These are phyloP conservation scores for Daldinia bambusicola DNA, from an alignment of 495 filamentous ascomycete species.

Conservation along the genomic window DNA sequence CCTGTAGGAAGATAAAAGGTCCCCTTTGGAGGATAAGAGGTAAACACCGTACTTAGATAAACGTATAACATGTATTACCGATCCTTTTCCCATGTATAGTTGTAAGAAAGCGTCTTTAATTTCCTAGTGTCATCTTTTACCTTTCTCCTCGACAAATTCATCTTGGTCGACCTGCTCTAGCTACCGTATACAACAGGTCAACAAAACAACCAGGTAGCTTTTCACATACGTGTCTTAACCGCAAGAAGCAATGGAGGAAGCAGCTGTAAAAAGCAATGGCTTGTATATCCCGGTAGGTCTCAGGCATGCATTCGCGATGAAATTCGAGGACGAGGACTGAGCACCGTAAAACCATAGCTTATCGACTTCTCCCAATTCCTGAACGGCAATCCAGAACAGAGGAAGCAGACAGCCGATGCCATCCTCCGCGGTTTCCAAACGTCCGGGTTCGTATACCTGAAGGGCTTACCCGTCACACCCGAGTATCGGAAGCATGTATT, in stretches of 20 bases:
- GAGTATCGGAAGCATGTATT: constrained; percentile 72
- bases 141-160: background rate
- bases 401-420: constrained; percentile 71
- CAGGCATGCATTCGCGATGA: background rate
- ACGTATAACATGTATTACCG: background rate
- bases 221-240: background rate
- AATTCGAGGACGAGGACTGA: constrained; percentile 23
- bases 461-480: constrained; percentile 75
- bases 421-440: constrained; percentile 83
- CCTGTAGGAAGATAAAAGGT: background rate
- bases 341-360: constrained; percentile 63
- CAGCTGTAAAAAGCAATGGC: constrained; percentile 72
- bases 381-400: constrained; percentile 68
- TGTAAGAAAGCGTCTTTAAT: background rate
- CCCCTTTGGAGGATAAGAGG: background rate
- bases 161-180: background rate
- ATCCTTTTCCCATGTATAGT: background rate
- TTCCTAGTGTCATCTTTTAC: background rate
- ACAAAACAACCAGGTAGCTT: too few relatives aligned
- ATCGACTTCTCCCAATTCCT: constrained; percentile 87
- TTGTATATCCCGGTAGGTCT: constrained; percentile 73
- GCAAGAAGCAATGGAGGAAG: constrained; percentile 55
- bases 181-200: background rate
- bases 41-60: background rate
- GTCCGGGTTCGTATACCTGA: constrained; percentile 92